A percentile compares a stretch with the other conserved stretches of the same genome.
phyloP scores from a whole-genome alignment of 2,329 filamentous ascomycete species.

The Colletotrichum magnum region DNA sequence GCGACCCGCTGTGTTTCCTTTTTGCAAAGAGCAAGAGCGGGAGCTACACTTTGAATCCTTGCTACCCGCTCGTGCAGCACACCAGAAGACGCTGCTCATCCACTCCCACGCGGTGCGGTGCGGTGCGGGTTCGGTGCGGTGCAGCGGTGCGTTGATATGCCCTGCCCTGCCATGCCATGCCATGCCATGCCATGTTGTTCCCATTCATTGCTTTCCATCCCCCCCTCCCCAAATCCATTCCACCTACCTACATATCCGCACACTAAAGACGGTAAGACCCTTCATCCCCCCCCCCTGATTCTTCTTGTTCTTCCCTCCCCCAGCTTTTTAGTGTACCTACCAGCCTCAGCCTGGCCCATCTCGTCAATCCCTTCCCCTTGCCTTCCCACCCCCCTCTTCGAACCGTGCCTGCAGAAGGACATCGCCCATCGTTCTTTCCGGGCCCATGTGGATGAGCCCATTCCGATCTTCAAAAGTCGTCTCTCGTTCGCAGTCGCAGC shows the following conservation, averaged over 20 bases:
- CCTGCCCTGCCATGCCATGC: slow-evolving; percentile 9
- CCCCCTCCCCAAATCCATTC: background rate
- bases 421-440: slow-evolving; percentile 36
- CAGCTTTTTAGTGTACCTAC: too few relatives aligned
- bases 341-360: background rate
- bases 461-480: slow-evolving; percentile 27
- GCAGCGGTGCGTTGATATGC: too few relatives aligned
- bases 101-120: background rate
- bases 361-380: slow-evolving; percentile 5
- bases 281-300: slow-evolving; percentile 18
- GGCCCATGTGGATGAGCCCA: slow-evolving; percentile 12
- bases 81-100: slow-evolving; percentile 25
- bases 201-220: background rate
- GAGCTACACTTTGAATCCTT: slow-evolving; percentile 52
- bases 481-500: slow-evolving; percentile 24
- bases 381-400: slow-evolving; percentile 3
- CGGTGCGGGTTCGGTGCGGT: too few relatives aligned
- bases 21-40: slow-evolving; percentile 42
- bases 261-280: background rate
- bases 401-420: slow-evolving; percentile 28
- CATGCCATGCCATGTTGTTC: background rate
- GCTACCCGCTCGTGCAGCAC: slow-evolving; percentile 60
- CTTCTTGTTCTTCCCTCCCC: background rate
- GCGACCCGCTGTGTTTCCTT: slow-evolving; percentile 28
- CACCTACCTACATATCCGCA: background rate